phyloP scores from a whole-genome alignment of 2,329 filamentous ascomycete species.

The Fusarium domesticum region DNA sequence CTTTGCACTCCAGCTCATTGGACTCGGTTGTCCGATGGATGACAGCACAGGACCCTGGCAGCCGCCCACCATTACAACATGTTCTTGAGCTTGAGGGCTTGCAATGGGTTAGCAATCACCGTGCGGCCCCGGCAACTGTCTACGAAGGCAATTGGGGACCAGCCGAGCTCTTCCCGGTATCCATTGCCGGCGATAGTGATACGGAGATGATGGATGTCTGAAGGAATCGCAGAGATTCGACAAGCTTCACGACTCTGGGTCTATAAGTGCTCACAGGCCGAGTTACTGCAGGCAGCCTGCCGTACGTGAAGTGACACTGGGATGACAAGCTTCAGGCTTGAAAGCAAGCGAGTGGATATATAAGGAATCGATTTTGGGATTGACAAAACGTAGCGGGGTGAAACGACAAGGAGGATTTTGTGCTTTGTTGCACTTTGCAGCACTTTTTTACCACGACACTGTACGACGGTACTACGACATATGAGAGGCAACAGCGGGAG shows the following conservation, averaged over 20 bases:
- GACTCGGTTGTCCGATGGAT: slow-evolving; percentile 85
- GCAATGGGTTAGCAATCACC: slow-evolving; percentile 73
- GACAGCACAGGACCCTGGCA: slow-evolving; percentile 70
- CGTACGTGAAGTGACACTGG: slow-evolving; percentile 17
- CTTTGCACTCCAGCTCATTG: slow-evolving; percentile 68
- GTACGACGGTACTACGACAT: slow-evolving; percentile 31
- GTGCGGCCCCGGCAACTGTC: slow-evolving; percentile 85
- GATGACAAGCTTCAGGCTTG: slow-evolving; percentile 22
- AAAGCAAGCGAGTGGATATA: slow-evolving; percentile 23
- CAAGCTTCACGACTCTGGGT: not conserved
- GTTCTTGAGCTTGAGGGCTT: slow-evolving; percentile 72
- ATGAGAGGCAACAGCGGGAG: slow-evolving; percentile 20
- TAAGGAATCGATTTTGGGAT: slow-evolving; percentile 15
- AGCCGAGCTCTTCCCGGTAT: slow-evolving; percentile 47
- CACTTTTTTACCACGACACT: slow-evolving; percentile 24
- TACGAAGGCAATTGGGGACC: slow-evolving; percentile 97
- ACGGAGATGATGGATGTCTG: slow-evolving; percentile 61
- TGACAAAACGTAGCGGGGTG: slow-evolving; percentile 1
- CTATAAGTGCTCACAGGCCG: slow-evolving; percentile 32
- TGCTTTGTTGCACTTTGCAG: slow-evolving; percentile 18
- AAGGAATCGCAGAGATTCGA: slow-evolving; percentile 10
- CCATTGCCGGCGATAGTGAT: slow-evolving; percentile 41
- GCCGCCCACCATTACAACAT: slow-evolving; percentile 72
- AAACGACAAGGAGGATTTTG: slow-evolving; percentile 13
- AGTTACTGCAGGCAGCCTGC: slow-evolving; percentile 30